Evolutionary conservation across 208 protist genomes (phyloP), one percentile per base, ranked within the genome.

Genomic region (Trypanosoma boissoni): DNA sequence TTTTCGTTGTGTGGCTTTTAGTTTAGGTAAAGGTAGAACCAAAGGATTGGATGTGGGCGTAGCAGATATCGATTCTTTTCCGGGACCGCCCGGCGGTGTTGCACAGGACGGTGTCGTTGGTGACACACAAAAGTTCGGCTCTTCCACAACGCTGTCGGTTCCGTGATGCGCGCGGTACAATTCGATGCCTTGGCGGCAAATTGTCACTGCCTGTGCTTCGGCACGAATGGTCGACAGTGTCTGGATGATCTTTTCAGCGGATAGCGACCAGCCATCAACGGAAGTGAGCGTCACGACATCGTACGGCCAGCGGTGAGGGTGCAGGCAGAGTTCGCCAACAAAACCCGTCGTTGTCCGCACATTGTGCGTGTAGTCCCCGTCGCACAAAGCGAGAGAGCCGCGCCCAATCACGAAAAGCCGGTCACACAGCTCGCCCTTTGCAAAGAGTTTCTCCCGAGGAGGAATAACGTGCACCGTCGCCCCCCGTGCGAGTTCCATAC

Each of bases 281-380:
- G 85, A 86, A 28, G 85, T 81, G 42, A 82, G 67, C 14, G 74
- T 79, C 18, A 78, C 46, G 10, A 91, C 64, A 45, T 82, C 72
- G 29, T 51, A 57, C 18, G 78, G 83, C 81, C 83, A 95, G 5
- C 76, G 62, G 70, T 95, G 88, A 26, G 82, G 72, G 23, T 50
- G 57, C 34, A 95, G 72, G 50, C 83, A 95, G 0, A 88, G 51
- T 59, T 92, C 85, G 12, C 88, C 88, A 36, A 95, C 72, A 60
- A 78, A 92, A 31, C 81, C 83, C 14, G 53, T 49, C 21, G 56
- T 58, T 48, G 43, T 43, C 10, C 56, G 43, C 10, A 61, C 18
- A 16, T 53, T 26, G 1, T 43, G 20, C 3, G 62, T 32, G 18
- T 68, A 64, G 23, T 56, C 29, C 6, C 52, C 41, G 6, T 45